Evolutionary conservation across 257 asterid species (phyloP), one percentile per base, ranked within the genome.

Genomic region (Verbena officinalis): DNA sequence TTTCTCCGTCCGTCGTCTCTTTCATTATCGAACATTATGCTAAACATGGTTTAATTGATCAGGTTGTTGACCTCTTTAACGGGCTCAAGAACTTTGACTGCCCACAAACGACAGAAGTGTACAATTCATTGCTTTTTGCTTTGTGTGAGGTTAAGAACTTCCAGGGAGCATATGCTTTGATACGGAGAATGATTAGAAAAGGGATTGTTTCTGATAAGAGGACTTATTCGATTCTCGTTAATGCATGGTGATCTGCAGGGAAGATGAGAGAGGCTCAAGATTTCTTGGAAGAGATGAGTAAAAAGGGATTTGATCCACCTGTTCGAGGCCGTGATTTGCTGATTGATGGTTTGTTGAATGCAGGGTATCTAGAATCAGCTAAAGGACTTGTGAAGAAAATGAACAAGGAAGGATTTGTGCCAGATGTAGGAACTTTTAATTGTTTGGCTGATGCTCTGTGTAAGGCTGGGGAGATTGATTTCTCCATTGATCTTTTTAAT

Each of bases 281-380:
- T 61, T 94, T 94, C 75, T 79, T 94, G 71, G 95, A 87, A 82
- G 99, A 94, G 80, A 90, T 94, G 99, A 90, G 95, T 75, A 80
- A 77, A 19, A 86, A 83, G 71, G 99, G 97, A 4, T 90, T 69
- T 43, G 90, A 94, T 67, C 96, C 96, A n/a, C 97, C 97, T 6
- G 91, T 90, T 9, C 95, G 97, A 12, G 97, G 97, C 14, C 89
- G 96, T 66, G 97, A 94, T 73, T 82, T 94, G 33, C 71, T 94
- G 64, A 81, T 94, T 54, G 95, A 84, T 22, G 99, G 99, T 40
- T 80, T 94, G 69, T 65, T 94, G 42, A 88, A 79, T 56, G 96
- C 99, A 8, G 97, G 99, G n/a, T 94, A 90, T 77, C 89, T 94
- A n/a, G 99, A 94, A 75, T 81, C 97, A 9, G 99, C 97, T 56